Evolutionary conservation across 768 basidiomycete genomes (phyloP).

Genomic region (Russula sp.): DNA sequence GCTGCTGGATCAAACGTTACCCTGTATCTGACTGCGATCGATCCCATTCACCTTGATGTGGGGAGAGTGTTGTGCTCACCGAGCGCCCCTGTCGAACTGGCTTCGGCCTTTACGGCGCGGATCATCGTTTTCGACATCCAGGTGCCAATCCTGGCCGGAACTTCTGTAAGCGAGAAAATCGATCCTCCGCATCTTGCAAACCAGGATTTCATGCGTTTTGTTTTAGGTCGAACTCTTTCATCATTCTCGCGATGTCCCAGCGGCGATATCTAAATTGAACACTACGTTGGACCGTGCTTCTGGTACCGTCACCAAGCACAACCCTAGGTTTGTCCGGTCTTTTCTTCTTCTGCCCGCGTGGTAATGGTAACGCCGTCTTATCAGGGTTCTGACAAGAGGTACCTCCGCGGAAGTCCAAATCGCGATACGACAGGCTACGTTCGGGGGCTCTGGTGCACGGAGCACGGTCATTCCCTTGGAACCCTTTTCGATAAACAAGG

Average conservation of each 20-base stretch:
- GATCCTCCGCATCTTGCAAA: not conserved
- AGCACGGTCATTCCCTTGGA: slow-evolving; percentile 78
- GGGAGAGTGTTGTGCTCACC: slow-evolving; percentile 87
- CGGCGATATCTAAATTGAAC: slow-evolving; percentile 78
- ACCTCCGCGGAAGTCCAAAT: slow-evolving; percentile 85
- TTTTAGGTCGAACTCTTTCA: slow-evolving; percentile 84
- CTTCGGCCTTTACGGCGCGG: slow-evolving; percentile 73
- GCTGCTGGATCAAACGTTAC: slow-evolving; percentile 89
- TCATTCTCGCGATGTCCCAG: slow-evolving; percentile 90
- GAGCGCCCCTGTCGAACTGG: slow-evolving; percentile 68
- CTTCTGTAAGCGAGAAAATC: slow-evolving; percentile 55
- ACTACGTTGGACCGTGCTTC: slow-evolving; percentile 74
- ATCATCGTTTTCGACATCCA: slow-evolving; percentile 93
- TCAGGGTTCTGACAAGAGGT: slow-evolving; percentile 76
- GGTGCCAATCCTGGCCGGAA: slow-evolving; percentile 82
- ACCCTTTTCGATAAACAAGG: slow-evolving; percentile 82
- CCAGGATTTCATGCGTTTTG: not conserved
- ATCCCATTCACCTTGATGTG: slow-evolving; percentile 80
- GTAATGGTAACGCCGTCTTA: not conserved
- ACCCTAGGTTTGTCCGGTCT: slow-evolving; percentile 66
- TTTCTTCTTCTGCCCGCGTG: slow-evolving; percentile 17
- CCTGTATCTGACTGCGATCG: slow-evolving; percentile 76
- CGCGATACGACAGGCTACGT: slow-evolving; percentile 56
- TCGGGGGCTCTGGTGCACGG: slow-evolving; percentile 46
- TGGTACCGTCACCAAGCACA: slow-evolving; percentile 68